Percentiles rank a stretch among this genome's conserved stretches.
Conservation (phyloP, 1,284 basidiomycete species). For the Fomitopsis schrenkii region DNA sequence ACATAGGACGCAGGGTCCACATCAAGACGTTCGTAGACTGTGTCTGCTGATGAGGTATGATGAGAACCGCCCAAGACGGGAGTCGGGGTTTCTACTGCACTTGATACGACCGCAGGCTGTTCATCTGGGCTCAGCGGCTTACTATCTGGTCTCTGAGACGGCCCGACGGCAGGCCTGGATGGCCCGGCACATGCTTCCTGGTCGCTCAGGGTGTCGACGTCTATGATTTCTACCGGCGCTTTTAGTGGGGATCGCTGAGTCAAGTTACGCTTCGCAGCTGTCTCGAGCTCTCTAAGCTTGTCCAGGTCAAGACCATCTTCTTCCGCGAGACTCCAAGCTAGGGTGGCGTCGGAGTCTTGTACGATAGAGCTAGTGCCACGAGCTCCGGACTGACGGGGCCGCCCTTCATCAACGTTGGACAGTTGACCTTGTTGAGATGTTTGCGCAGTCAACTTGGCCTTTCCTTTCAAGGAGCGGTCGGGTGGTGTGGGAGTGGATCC, state of each 20-base stretch:
- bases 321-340: constrained; percentile 24
- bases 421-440: background rate
- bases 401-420: background rate
- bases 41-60: background rate
- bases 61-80: background rate
- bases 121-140: background rate
- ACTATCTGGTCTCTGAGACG: background rate
- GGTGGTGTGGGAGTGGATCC: constrained; percentile 1
- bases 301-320: constrained; percentile 24
- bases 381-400: background rate
- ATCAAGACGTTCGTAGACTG: constrained; percentile 33
- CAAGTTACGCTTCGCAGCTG: constrained; percentile 1
- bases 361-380: background rate
- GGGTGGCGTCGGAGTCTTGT: constrained; percentile 16
- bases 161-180: background rate
- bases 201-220: constrained; percentile 27
- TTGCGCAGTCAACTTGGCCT: background rate
- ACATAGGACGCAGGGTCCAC: constrained; percentile 44
- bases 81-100: background rate
- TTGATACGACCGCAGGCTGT: background rate
- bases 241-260: background rate
- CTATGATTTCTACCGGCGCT: constrained; percentile 24
- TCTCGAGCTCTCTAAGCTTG: constrained; percentile 19
- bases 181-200: background rate
- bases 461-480: constrained; percentile 2